Percentiles rank a stretch among this genome's conserved stretches.
Evolutionary conservation across 164 flowering plant genomes (phyloP).

Genomic region (Protea cynaroides): DNA sequence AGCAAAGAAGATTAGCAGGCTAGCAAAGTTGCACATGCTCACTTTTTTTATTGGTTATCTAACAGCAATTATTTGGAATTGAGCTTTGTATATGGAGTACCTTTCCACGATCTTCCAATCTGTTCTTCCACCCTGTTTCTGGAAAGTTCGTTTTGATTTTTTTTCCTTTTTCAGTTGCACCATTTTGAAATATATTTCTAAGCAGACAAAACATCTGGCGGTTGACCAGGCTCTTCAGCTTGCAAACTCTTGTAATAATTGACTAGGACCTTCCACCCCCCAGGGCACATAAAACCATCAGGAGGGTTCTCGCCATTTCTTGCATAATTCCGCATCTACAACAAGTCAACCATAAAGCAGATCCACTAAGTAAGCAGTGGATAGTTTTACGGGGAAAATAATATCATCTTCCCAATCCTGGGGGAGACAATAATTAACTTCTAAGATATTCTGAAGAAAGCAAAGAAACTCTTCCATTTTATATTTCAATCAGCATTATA

Average conservation of each 20-base stretch:
- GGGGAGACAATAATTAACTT: neutral
- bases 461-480: no score
- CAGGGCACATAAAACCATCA: conserved; percentile 61
- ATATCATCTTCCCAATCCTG: neutral
- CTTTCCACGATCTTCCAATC: neutral
- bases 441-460: neutral
- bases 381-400: neutral
- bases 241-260: conserved; percentile 47
- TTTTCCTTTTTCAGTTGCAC: no score
- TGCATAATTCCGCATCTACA: conserved; percentile 54
- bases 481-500: no score
- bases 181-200: neutral
- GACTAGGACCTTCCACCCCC: conserved; percentile 57
- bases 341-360: neutral
- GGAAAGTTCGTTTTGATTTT: neutral
- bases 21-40: neutral
- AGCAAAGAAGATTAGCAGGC: neutral
- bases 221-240: conserved; percentile 1
- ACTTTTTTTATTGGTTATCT: neutral
- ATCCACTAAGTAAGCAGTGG: neutral
- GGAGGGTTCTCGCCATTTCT: conserved; percentile 56
- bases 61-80: neutral
- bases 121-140: neutral
- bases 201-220: conserved; percentile 2
- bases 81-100: neutral